Evolutionary conservation across 225 moss, liverwort and hornwort species (phyloP).

Genomic region (Bryoerythrophyllum caledonicum): DNA sequence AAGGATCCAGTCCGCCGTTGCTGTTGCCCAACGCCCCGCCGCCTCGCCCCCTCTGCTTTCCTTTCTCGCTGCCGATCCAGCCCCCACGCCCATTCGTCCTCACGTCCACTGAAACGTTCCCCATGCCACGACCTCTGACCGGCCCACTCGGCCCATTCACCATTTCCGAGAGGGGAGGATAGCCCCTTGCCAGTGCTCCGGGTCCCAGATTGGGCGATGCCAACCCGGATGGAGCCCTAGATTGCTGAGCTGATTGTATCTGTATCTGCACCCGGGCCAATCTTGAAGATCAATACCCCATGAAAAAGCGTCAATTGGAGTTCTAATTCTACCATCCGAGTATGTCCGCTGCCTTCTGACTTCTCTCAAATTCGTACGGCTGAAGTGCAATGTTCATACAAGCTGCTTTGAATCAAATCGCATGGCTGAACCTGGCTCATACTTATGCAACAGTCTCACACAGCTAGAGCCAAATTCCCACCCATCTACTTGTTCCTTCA

Average conservation of each 20-base stretch:
- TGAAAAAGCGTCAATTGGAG: background rate
- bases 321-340: background rate
- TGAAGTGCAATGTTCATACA: background rate
- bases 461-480: background rate
- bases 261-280: conserved; percentile 58
- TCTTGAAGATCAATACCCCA: conserved; percentile 1
- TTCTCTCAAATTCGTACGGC: background rate
- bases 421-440: background rate
- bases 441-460: background rate
- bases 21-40: conserved; percentile 62
- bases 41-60: conserved; percentile 80
- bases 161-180: conserved; percentile 75
- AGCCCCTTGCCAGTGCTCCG: conserved; percentile 82
- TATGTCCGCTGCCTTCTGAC: background rate
- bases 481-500: background rate
- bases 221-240: conserved; percentile 60
- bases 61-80: conserved; percentile 75
- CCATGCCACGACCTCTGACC: conserved; percentile 68
- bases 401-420: background rate
- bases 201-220: conserved; percentile 71
- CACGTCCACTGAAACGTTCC: conserved; percentile 59
- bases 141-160: conserved; percentile 64
- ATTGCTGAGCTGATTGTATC: conserved; percentile 66
- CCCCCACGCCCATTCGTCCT: conserved; percentile 72
- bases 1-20: conserved; percentile 81